Evolutionary conservation across 2,329 filamentous ascomycete species (phyloP), one percentile per base, ranked within the genome.

Genomic region (Calycina herbarum): DNA sequence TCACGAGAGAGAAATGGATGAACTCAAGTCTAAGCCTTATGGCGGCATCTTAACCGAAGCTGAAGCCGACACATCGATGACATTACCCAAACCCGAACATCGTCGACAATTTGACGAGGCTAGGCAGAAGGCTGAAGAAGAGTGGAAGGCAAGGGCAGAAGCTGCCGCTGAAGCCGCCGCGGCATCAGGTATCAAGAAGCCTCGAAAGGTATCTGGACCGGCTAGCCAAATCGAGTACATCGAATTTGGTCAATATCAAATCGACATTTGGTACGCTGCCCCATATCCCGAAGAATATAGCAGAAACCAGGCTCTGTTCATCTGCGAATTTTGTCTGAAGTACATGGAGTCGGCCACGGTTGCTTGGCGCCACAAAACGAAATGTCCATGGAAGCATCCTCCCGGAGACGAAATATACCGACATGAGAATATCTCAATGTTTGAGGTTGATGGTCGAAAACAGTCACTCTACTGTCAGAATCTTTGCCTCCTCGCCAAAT

Each of bases 311-410:
- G 91, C 97, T 45, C 85, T 99, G n/a, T 98, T 97, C 79, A 98
- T 99, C 69, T 99, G 95, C 83, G 96, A 99, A 78, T 99, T 98
- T 78, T 99, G 95, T 77, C 83, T 99, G 67, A 99, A 98, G 79
- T 99, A 99, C 80, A 97, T 99, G 93, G 97, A 96, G 78, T 98
- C 95, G 20, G 94, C 97, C 77, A 98, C 96, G 74, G 95, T 99
- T 33, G 94, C 95, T 15, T 98, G 94, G 93, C 87, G 95, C 62
- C 95, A 99, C 79, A 98, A 98, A 80, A 86, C 93, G 73, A 99
- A 99, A 81, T 99, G 95, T 73, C 91, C 93, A 5, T 93, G 93
- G 42, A 98, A 98, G 77, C 94, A 98, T 75, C 96, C 95, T 3
- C 96, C 96, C 0, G 95, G 95, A 29, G 95, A 99, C 74, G 95